Evolutionary conservation across 192 early-diverging fungal species (phyloP), one percentile per base, ranked within the genome.

Genomic region (Coemansia sp.): DNA sequence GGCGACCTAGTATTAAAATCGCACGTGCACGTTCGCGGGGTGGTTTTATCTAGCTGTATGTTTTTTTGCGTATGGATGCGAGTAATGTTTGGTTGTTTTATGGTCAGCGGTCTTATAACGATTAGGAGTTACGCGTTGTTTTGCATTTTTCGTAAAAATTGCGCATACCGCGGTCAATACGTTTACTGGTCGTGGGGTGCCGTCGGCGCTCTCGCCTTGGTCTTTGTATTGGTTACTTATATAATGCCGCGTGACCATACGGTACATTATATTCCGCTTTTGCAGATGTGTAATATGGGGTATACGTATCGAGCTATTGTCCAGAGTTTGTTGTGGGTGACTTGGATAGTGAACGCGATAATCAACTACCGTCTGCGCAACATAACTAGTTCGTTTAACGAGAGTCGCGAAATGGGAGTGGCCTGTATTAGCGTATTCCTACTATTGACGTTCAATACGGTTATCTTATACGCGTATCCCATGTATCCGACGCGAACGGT

Each of bases 341-440:
- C 76, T 7, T 83, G 76, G 76, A 72, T 75, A 8, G 41, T 81
- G 36, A 75, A 78, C 24, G 80, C 76, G 9, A 33, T 69, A 4
- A 73, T 85, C 10, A 78, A 78, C 68, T 83, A 70, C 44, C 57
- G 70, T 0, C 57, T 81, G 63, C 84, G 84, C 67, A 69, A 85
- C 52, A 85, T 85, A 43, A 85, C 71, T 27, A 79, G 76, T 29
- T 81, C 79, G 11, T 85, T 85, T 46, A 85, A 85, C 63, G 84
- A 85, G 53, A 76, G 71, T 41, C 69, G 71, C 33, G 74, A 81
- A 39, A 81, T 81, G 71, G 52, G 71, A 10, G 79, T 81, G 0
- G 79, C 84, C 12, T 81, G 79, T 38, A 39, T 72, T 49, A 63
- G 69, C 57, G 78, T 79, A 12, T 79, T 81, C 18, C 12, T 81